phyloP scores from a whole-genome alignment of 495 filamentous ascomycete species.

The Venustampulla echinocandica region DNA sequence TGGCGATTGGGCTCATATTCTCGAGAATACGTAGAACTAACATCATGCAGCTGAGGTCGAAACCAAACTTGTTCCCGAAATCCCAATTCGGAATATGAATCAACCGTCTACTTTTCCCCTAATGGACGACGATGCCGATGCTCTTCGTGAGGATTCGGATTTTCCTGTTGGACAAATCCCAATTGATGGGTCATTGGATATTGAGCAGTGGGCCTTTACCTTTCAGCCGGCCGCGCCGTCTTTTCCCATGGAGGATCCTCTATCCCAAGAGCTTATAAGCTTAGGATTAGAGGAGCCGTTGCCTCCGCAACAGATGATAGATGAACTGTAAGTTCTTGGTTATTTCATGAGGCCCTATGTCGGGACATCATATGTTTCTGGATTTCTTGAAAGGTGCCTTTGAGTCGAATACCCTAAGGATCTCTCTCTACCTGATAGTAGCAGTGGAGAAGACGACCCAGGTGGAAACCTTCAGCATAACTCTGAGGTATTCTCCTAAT shows the following conservation, averaged over 20 bases:
- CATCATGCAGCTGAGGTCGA: slow-evolving; percentile 16
- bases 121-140: slow-evolving; percentile 12
- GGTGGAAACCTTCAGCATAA: too few species aligned
- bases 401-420: too few species aligned
- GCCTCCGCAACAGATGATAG: slow-evolving; percentile 75
- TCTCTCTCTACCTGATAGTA: background rate
- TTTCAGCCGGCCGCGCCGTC: slow-evolving; percentile 1
- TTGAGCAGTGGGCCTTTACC: background rate
- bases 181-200: slow-evolving; percentile 13
- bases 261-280: slow-evolving; percentile 82
- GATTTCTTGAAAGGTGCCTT: background rate
- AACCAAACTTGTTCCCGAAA: slow-evolving; percentile 15
- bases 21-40: background rate
- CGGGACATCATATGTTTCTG: background rate
- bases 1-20: slow-evolving; percentile 19
- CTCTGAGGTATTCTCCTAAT: too few species aligned
- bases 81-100: slow-evolving; percentile 1
- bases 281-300: slow-evolving; percentile 86
- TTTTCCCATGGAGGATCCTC: slow-evolving; percentile 32
- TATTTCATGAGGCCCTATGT: background rate
- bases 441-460: background rate
- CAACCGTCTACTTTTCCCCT: background rate
- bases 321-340: slow-evolving; percentile 64
- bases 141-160: slow-evolving; percentile 6
- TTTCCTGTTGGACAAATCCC: background rate